A percentile compares a stretch with the other conserved stretches of the same genome.
phyloP scores from a whole-genome alignment of 1,139 yeast species.

The Diutina scorzettiae region DNA sequence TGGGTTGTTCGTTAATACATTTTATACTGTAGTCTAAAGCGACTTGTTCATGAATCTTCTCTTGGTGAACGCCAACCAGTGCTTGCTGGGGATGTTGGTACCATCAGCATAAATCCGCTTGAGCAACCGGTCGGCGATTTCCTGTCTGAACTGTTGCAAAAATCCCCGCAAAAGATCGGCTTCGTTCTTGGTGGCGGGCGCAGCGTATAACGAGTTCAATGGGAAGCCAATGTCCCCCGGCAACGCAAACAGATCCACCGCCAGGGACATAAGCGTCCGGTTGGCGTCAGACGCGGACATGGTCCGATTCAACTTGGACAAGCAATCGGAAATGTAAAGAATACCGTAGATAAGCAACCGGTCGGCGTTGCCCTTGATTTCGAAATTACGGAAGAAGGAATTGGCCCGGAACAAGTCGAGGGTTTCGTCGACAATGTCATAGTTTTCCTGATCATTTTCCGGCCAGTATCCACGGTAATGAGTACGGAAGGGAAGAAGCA shows the following conservation, averaged over 20 bases:
- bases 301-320: slow-evolving; percentile 43
- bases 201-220: slow-evolving; percentile 66
- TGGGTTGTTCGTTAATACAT: too few relatives aligned
- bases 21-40: too few relatives aligned
- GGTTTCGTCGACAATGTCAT: slow-evolving; percentile 85
- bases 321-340: slow-evolving; percentile 75
- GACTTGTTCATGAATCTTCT: slow-evolving; percentile 87
- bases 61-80: slow-evolving; percentile 93
- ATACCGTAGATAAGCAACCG: slow-evolving; percentile 95
- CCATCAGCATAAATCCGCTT: slow-evolving; percentile 58
- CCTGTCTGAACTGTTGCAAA: slow-evolving; percentile 89
- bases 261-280: slow-evolving; percentile 63
- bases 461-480: slow-evolving; percentile 50
- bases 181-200: slow-evolving; percentile 67
- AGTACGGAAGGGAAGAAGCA: slow-evolving; percentile 72
- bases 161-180: slow-evolving; percentile 71
- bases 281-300: slow-evolving; percentile 52
- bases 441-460: slow-evolving; percentile 38
- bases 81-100: slow-evolving; percentile 49
- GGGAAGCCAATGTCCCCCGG: slow-evolving; percentile 98
- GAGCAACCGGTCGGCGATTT: slow-evolving; percentile 70
- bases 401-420: slow-evolving; percentile 90
- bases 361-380: slow-evolving; percentile 92
- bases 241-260: slow-evolving; percentile 77
- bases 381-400: slow-evolving; percentile 92